These are phyloP conservation scores for Sutorius australiensis DNA, from an alignment of 768 basidiomycete genomes.

Conservation along the genomic window DNA sequence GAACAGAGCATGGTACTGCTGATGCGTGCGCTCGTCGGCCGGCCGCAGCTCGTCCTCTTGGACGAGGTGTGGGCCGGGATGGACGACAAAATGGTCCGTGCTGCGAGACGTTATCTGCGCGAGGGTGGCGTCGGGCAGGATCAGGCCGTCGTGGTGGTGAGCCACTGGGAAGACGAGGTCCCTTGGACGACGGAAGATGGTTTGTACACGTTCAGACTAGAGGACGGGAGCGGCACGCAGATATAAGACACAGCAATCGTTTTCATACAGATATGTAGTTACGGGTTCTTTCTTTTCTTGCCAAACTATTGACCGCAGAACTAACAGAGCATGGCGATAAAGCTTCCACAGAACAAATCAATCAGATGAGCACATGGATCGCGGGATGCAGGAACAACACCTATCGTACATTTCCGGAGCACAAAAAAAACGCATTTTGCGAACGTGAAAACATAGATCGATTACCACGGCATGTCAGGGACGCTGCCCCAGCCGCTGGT, in stretches of 20 bases:
- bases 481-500: conserved; percentile 27
- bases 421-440: neutral
- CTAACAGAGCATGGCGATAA: neutral
- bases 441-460: neutral
- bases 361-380: conserved; percentile 1
- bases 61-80: conserved; percentile 96
- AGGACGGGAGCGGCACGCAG: conserved; percentile 31
- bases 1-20: conserved; percentile 82
- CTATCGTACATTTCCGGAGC: conserved; percentile 2
- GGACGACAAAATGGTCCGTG: conserved; percentile 71
- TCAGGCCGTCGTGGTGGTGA: conserved; percentile 83
- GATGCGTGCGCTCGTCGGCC: conserved; percentile 78
- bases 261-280: neutral
- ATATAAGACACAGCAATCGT: neutral
- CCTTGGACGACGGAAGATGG: conserved; percentile 69
- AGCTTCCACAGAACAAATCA: neutral
- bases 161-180: conserved; percentile 89
- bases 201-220: conserved; percentile 37
- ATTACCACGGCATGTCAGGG: conserved; percentile 24
- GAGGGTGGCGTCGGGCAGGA: conserved; percentile 43
- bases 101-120: conserved; percentile 61
- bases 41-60: conserved; percentile 71
- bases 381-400: neutral
- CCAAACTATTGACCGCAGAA: neutral
- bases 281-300: neutral